Conservation (phyloP, 2,329 filamentous ascomycete genomes). For the Coniochaeta prunicola region DNA sequence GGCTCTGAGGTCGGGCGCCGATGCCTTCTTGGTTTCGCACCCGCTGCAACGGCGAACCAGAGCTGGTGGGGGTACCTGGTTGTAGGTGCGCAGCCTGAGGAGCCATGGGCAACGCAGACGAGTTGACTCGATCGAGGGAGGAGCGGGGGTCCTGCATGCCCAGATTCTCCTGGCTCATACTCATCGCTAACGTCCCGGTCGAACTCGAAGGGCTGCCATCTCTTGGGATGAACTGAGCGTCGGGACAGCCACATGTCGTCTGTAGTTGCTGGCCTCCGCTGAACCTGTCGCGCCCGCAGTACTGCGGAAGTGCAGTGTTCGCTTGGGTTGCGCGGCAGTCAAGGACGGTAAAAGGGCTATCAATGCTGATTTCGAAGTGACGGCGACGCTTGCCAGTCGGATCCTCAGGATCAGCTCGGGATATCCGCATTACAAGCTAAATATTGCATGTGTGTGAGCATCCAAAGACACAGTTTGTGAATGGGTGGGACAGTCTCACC, state of each 20-base stretch:
- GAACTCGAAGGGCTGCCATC: conserved; percentile 59
- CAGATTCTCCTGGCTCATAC: conserved; percentile 22
- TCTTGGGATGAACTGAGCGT: conserved; percentile 36
- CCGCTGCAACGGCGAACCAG: background rate
- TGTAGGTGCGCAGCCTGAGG: conserved; percentile 53
- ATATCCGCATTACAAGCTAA: conserved; percentile 87
- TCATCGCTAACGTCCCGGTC: conserved; percentile 34
- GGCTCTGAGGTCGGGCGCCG: conserved; percentile 5
- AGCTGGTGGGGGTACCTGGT: conserved; percentile 3
- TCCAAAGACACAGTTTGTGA: background rate
- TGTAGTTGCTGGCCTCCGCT: conserved; percentile 40
- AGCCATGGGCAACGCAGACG: conserved; percentile 30
- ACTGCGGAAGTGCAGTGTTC: conserved; percentile 79
- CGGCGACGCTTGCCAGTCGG: conserved; percentile 64
- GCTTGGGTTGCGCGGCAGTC: conserved; percentile 89
- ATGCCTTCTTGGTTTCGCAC: conserved; percentile 2
- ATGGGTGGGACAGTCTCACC: conserved; percentile 44
- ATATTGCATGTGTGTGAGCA: background rate
- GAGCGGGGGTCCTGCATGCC: conserved; percentile 6
- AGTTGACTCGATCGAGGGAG: conserved; percentile 13
- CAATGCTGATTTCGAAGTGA: conserved; percentile 94
- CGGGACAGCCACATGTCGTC: conserved; percentile 46
- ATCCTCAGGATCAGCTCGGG: conserved; percentile 72
- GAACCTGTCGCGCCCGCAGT: conserved; percentile 46
- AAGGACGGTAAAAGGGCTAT: conserved; percentile 88